Base-by-base conservation (phyloP, 352 stramenopile genomes). In the Phytophthora melonis region DNA sequence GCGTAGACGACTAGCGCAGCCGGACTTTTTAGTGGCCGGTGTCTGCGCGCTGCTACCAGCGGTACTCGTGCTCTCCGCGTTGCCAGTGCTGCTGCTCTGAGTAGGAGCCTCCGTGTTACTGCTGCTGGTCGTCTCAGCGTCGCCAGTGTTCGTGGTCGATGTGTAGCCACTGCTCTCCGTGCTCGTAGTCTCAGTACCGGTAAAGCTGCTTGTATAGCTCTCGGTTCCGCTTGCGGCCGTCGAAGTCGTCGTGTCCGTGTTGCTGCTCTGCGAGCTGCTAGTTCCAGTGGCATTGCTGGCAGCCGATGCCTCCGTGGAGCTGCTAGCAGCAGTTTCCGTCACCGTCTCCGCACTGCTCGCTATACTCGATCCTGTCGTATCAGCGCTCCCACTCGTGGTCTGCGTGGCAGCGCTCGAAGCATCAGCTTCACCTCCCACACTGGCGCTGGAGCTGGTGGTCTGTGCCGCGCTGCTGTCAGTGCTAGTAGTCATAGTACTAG, bases 1-100 rank as follows among this genome's bases (percentile, higher is more conserved):
- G 41, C 67, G 67, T 27, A 69, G 27, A 14, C 53, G 59, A 58
- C 59, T 53, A 59, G 30, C 59, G 25, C 67, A 74, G 19, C 50
- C 39, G 13, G 50, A 39, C 41, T 69, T 69, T 27, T 53, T 43
- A 13, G 66, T 41, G 10, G 30, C 49, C 5, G 67, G 18, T 7
- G 53, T 68, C 32, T 68, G 60, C 7, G 67, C 6, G 14, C 3
- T 66, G n/a, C 32, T 67, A 25, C 36, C 58, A 18, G 47, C 10
- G 3, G 36, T 54, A 39, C 58, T 66, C 7, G 63, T 54, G 34
- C 21, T 64, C 18, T 68, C 61, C 4, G 34, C n/a, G 19, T 52
- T 27, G 1, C 21, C 25, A 18, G 62, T 25, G 25, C 62, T 54
- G 36, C 63, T 70, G 27, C 39, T 69, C 3, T 60, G 34, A 36